A percentile compares a stretch with the other conserved stretches of the same genome.
These are phyloP conservation scores for Penicillium psychrosexuale DNA, from an alignment of 2,329 filamentous ascomycete species.

Conservation along the genomic window DNA sequence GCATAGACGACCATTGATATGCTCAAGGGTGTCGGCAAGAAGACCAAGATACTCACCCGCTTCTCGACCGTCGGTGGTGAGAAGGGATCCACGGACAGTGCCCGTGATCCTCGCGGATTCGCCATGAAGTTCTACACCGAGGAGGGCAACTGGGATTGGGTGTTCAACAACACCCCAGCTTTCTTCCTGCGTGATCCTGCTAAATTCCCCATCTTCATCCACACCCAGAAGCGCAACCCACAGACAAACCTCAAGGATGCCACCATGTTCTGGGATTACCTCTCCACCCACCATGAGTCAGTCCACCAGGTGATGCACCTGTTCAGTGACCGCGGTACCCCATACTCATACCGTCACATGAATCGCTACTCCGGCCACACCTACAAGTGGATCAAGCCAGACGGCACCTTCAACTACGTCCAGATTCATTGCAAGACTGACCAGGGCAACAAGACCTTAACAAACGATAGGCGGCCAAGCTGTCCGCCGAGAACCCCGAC, in stretches of 20 bases:
- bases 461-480: conserved; percentile 53
- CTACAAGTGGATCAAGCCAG: conserved; percentile 63
- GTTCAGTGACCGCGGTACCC: conserved; percentile 65
- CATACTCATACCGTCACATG: conserved; percentile 64
- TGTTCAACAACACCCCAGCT: conserved; percentile 70
- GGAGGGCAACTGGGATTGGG: conserved; percentile 71
- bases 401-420: conserved; percentile 64
- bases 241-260: conserved; percentile 67
- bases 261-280: conserved; percentile 67
- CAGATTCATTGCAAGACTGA: conserved; percentile 64
- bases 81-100: conserved; percentile 67
- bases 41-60: conserved; percentile 63
- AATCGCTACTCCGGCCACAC: conserved; percentile 67
- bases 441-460: conserved; percentile 61
- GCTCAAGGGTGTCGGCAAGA: conserved; percentile 61
- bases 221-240: conserved; percentile 72
- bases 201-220: conserved; percentile 71
- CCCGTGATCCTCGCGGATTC: conserved; percentile 70
- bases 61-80: conserved; percentile 77
- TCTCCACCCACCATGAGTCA: conserved; percentile 60
- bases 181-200: conserved; percentile 73
- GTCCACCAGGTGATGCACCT: conserved; percentile 64
- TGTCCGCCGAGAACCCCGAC: conserved; percentile 60
- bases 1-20: conserved; percentile 45
- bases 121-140: conserved; percentile 70